These are phyloP conservation scores for Heterococcus sp. DNA, from an alignment of 108 stramenopile genomes.

Conservation along the genomic window DNA sequence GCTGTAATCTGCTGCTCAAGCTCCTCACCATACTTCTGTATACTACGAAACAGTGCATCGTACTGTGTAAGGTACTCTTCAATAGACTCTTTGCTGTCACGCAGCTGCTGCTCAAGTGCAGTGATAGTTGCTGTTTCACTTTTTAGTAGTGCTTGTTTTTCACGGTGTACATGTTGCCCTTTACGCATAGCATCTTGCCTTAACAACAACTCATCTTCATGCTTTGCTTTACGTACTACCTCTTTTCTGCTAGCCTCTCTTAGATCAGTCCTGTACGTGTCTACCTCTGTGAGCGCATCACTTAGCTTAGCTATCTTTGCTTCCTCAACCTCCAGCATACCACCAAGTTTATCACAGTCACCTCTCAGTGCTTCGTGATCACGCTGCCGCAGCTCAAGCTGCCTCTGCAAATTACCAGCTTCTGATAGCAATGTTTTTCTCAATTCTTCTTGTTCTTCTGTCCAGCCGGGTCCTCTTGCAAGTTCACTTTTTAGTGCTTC, in stretches of 20 bases:
- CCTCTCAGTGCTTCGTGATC: constrained; percentile 22
- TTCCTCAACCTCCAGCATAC: not conserved
- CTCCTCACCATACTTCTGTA: constrained; percentile 39
- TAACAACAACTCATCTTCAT: constrained; percentile 48
- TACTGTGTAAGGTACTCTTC: constrained; percentile 50
- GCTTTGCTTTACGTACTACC: constrained; percentile 8
- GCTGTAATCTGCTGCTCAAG: constrained; percentile 32
- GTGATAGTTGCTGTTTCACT: constrained; percentile 13
- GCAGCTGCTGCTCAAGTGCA: constrained; percentile 27
- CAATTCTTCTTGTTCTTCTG: not conserved
- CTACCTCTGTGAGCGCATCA: not conserved
- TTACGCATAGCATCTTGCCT: constrained; percentile 10
- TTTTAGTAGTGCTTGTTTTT: not conserved
- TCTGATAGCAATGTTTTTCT: not conserved
- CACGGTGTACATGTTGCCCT: not conserved
- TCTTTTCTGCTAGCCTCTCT: constrained; percentile 7
- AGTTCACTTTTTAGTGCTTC: not conserved
- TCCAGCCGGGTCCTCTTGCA: not conserved
- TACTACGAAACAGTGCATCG: constrained; percentile 53
- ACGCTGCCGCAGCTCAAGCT: constrained; percentile 29
- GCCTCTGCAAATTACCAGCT: not conserved
- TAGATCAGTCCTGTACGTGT: not conserved
- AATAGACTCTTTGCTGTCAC: constrained; percentile 49
- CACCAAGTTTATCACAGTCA: constrained; percentile 8
- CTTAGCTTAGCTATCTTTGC: not conserved